A percentile compares a stretch with the other conserved stretches of the same genome.
phyloP scores from a whole-genome alignment of 305 asterid species.

The Rubia tinctorum region DNA sequence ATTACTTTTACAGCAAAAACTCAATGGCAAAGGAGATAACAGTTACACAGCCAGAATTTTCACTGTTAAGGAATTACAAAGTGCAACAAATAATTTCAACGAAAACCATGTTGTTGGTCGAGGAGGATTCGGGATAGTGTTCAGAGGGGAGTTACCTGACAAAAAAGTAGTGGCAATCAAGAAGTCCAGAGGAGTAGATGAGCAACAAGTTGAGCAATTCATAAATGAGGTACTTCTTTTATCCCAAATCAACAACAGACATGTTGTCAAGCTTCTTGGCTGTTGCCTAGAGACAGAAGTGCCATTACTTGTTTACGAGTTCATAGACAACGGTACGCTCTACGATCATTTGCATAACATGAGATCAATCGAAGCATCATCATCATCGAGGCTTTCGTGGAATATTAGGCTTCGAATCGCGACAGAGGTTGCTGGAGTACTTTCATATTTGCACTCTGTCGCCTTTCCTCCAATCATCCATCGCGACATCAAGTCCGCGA shows the following conservation, averaged over 20 bases:
- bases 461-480: background rate
- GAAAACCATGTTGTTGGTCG: background rate
- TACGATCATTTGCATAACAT: background rate
- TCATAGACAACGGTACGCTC: background rate
- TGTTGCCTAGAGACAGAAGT: conserved; percentile 3
- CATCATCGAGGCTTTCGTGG: background rate
- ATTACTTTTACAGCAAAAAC: background rate
- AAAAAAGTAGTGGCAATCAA: background rate
- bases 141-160: background rate
- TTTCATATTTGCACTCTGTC: background rate
- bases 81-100: background rate
- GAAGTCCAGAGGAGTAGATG: background rate
- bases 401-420: background rate
- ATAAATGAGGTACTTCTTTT: background rate
- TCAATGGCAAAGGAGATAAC: background rate
- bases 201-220: background rate
- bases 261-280: background rate
- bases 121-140: background rate
- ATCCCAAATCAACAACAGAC: background rate
- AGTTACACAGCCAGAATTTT: background rate
- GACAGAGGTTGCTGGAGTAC: background rate
- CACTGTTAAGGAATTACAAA: background rate
- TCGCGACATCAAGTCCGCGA: background rate
- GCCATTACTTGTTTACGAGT: background rate
- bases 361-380: background rate